These are phyloP conservation scores for Fusarium irregulare DNA, from an alignment of 2,329 filamentous ascomycete species.

Conservation along the genomic window DNA sequence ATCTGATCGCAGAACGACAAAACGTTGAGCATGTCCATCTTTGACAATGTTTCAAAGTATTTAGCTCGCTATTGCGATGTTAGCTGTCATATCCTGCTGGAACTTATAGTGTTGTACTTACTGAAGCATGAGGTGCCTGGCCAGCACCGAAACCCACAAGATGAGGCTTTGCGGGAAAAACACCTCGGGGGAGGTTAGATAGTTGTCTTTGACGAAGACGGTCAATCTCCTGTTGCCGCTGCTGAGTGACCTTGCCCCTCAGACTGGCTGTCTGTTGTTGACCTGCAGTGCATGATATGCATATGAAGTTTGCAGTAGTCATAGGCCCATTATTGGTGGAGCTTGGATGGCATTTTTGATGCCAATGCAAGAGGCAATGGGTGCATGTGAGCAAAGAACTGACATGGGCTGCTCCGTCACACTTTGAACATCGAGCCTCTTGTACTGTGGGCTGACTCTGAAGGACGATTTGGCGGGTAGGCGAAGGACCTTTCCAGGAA, in stretches of 20 bases:
- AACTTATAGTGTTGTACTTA: conserved; percentile 41
- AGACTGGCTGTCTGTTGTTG: conserved; percentile 18
- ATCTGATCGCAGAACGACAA: conserved; percentile 57
- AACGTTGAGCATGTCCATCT: conserved; percentile 55
- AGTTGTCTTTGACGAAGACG: conserved; percentile 49
- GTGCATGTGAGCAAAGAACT: conserved; percentile 33
- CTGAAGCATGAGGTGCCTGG: conserved; percentile 49
- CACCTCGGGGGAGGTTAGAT: conserved; percentile 47
- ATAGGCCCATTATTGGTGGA: conserved; percentile 5
- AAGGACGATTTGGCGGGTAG: not conserved
- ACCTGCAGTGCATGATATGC: conserved; percentile 32
- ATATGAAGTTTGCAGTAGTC: conserved; percentile 25
- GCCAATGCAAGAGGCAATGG: conserved; percentile 42
- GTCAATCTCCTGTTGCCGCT: conserved; percentile 47
- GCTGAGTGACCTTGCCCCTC: conserved; percentile 27
- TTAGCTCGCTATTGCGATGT: conserved; percentile 49
- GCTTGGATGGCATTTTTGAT: conserved; percentile 41
- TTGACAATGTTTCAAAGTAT: conserved; percentile 54
- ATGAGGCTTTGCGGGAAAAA: conserved; percentile 51
- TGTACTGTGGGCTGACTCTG: not conserved
- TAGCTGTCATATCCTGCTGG: not conserved
- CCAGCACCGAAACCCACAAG: conserved; percentile 55
- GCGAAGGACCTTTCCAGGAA: conserved; percentile 26
- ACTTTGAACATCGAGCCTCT: conserved; percentile 31
- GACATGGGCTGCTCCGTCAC: conserved; percentile 18